Conservation (phyloP, 2,329 filamentous ascomycete genomes). For the Endothia cerciana region DNA sequence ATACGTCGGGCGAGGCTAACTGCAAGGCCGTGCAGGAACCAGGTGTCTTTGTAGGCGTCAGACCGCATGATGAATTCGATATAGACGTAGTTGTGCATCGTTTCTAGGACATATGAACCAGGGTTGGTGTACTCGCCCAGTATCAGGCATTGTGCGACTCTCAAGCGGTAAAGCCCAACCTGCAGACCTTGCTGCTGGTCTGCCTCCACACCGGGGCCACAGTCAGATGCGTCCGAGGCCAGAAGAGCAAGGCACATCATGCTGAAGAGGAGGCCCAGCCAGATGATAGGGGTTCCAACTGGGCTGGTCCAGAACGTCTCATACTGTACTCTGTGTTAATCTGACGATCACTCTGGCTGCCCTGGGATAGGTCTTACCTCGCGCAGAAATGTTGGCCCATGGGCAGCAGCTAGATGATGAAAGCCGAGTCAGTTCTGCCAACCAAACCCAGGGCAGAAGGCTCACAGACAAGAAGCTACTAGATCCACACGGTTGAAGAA, state of each 20-base stretch:
- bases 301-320: slow-evolving; percentile 49
- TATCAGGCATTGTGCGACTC: slow-evolving; percentile 42
- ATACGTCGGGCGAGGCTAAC: slow-evolving; percentile 17
- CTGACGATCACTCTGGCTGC: not conserved
- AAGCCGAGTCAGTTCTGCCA: not conserved
- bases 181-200: slow-evolving; percentile 13
- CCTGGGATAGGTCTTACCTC: slow-evolving; percentile 4
- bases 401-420: not conserved
- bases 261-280: slow-evolving; percentile 22
- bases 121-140: slow-evolving; percentile 47
- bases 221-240: slow-evolving; percentile 1
- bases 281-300: slow-evolving; percentile 29
- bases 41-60: slow-evolving; percentile 36
- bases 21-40: slow-evolving; percentile 10
- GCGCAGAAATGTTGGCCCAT: slow-evolving; percentile 15
- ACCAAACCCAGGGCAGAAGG: not conserved
- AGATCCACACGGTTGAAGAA: slow-evolving; percentile 39
- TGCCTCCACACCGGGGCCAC: not conserved
- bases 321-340: slow-evolving; percentile 39
- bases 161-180: slow-evolving; percentile 34
- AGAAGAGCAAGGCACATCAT: slow-evolving; percentile 36
- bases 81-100: slow-evolving; percentile 42
- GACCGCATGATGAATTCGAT: slow-evolving; percentile 37
- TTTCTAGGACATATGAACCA: slow-evolving; percentile 46
- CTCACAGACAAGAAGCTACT: slow-evolving; percentile 10